phyloP scores from a whole-genome alignment of 352 stramenopile genomes.

The Peronospora destructor region DNA sequence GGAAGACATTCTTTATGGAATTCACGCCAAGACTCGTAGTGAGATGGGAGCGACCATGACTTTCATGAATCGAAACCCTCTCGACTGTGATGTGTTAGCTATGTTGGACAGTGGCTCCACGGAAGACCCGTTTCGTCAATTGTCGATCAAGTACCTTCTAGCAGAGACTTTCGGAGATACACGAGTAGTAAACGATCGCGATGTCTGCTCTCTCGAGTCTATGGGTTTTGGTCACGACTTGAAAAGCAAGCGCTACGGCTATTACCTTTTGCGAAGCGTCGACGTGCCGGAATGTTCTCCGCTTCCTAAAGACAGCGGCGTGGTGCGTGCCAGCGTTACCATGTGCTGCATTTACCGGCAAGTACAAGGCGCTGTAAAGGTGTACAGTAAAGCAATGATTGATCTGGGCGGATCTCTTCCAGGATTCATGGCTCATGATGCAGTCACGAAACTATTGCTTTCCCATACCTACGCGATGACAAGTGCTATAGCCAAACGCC shows the following conservation, averaged over 20 bases:
- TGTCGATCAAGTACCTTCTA: conserved; percentile 53
- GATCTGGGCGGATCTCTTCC: conserved; percentile 42
- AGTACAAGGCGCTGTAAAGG: conserved; percentile 33
- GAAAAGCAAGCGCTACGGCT: conserved; percentile 38
- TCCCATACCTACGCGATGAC: conserved; percentile 30
- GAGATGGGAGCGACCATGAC: conserved; percentile 49
- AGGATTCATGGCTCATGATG: conserved; percentile 42
- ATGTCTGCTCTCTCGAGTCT: conserved; percentile 44
- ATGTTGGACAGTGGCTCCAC: conserved; percentile 36
- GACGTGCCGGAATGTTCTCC: conserved; percentile 39
- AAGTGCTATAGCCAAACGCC: conserved; percentile 40
- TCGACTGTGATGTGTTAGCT: conserved; percentile 45
- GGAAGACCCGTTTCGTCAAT: conserved; percentile 46
- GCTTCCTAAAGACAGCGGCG: conserved; percentile 36
- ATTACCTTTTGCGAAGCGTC: conserved; percentile 51
- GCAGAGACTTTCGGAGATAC: conserved; percentile 36
- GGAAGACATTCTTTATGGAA: conserved; percentile 50
- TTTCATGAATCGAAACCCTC: conserved; percentile 33
- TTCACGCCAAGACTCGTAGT: conserved; percentile 46
- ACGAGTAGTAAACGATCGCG: conserved; percentile 42
- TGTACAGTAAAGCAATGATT: conserved; percentile 54
- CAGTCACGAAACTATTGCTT: conserved; percentile 36
- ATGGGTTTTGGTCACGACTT: conserved; percentile 38
- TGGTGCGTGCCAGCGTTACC: conserved; percentile 44
- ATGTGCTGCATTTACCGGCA: conserved; percentile 66